Conservation (phyloP, 1,284 basidiomycete species). For the Xanthoconium separans region DNA sequence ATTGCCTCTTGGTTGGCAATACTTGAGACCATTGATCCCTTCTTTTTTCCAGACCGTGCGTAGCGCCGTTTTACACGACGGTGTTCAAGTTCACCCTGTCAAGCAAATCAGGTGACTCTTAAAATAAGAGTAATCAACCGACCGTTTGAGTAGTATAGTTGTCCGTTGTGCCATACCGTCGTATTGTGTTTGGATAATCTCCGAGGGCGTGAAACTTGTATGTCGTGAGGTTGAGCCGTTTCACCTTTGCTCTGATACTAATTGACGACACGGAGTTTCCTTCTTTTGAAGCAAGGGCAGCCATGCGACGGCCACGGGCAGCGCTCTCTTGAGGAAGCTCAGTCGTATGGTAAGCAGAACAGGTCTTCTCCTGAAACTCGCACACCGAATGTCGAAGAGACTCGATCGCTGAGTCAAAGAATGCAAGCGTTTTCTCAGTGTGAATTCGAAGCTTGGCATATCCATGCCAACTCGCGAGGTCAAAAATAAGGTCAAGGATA, state of each 20-base stretch:
- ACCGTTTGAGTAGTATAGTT: not conserved
- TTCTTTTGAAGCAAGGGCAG: not conserved
- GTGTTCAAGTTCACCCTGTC: constrained; percentile 19
- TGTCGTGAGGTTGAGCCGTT: not conserved
- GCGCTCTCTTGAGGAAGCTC: not conserved
- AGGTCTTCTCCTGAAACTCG: not conserved
- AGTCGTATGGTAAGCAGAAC: not conserved
- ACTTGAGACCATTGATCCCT: not conserved
- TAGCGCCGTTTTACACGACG: not conserved
- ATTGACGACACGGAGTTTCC: not conserved
- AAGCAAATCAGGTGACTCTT: not conserved
- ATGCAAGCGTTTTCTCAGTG: constrained; percentile 27
- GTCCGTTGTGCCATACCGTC: not conserved
- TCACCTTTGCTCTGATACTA: not conserved
- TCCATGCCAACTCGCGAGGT: constrained; percentile 22
- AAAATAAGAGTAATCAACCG: not conserved
- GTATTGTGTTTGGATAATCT: not conserved
- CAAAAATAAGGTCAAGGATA: constrained; percentile 11
- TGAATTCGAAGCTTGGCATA: constrained; percentile 19
- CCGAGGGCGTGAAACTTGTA: not conserved
- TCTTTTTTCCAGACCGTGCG: constrained; percentile 11
- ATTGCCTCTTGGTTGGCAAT: constrained; percentile 12
- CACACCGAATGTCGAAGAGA: not conserved
- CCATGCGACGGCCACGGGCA: not conserved
- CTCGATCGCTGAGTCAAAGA: constrained; percentile 21